phyloP scores from a whole-genome alignment of 139 green algal species.

The Chlamydomonas sp. region DNA sequence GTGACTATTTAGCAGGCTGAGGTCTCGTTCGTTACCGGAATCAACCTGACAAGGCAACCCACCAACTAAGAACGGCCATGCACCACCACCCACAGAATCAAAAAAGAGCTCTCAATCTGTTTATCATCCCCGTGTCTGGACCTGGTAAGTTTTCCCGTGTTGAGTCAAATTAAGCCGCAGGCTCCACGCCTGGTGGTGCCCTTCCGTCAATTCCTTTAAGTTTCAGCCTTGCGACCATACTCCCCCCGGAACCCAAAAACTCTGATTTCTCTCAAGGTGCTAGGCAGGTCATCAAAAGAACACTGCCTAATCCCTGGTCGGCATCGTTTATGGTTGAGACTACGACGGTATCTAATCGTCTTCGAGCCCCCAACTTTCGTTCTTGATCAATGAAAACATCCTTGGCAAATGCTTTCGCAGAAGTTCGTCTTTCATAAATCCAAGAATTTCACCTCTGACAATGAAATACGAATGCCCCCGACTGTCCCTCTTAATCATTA shows the following conservation, averaged over 20 bases:
- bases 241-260: slow-evolving; percentile 94
- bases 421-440: slow-evolving; percentile 99
- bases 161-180: slow-evolving; percentile 96
- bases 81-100: slow-evolving; percentile 85
- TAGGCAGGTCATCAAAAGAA: slow-evolving; percentile 93
- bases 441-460: slow-evolving; percentile 99
- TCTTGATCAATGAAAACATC: slow-evolving; percentile 99
- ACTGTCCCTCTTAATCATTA: slow-evolving; percentile 99
- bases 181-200: slow-evolving; percentile 90
- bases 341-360: slow-evolving; percentile 99
- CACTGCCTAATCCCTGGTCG: slow-evolving; percentile 67
- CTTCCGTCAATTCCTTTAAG: slow-evolving; percentile 96
- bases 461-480: slow-evolving; percentile 99
- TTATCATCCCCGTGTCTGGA: slow-evolving; percentile 92
- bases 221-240: slow-evolving; percentile 94
- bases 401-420: slow-evolving; percentile 99
- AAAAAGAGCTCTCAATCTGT: slow-evolving; percentile 94
- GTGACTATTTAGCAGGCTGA: slow-evolving; percentile 93
- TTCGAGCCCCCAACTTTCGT: slow-evolving; percentile 99
- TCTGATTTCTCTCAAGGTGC: slow-evolving; percentile 99
- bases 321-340: slow-evolving; percentile 47
- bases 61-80: slow-evolving; percentile 80
- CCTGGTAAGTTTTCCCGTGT: slow-evolving; percentile 94
- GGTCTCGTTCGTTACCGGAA: slow-evolving; percentile 95
- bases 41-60: slow-evolving; percentile 93